phyloP scores from a whole-genome alignment of 2,329 filamentous ascomycete species.

The Periconia digitata region DNA sequence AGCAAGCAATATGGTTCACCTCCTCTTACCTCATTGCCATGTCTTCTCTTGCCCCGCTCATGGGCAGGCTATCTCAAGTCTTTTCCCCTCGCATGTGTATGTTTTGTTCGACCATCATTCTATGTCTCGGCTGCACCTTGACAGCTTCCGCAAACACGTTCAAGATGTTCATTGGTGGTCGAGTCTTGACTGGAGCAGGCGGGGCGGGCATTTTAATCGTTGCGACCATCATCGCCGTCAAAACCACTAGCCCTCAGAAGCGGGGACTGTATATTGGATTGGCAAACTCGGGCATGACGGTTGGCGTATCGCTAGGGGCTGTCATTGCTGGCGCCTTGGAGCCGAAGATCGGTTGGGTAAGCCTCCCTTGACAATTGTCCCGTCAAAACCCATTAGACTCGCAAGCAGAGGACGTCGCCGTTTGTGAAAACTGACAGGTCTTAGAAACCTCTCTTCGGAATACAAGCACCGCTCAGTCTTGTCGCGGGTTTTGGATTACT shows the following conservation, averaged over 20 bases:
- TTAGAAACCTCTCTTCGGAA: slow-evolving; percentile 71
- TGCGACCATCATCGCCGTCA: slow-evolving; percentile 74
- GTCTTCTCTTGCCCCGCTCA: slow-evolving; percentile 65
- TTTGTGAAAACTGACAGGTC: slow-evolving; percentile 7
- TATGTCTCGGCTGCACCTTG: slow-evolving; percentile 65
- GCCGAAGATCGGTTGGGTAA: slow-evolving; percentile 68
- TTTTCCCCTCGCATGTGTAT: slow-evolving; percentile 71
- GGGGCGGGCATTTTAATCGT: slow-evolving; percentile 73
- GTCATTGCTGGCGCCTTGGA: slow-evolving; percentile 69
- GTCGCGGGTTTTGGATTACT: slow-evolving; percentile 64
- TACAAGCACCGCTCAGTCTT: slow-evolving; percentile 67
- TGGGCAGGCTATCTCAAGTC: slow-evolving; percentile 71
- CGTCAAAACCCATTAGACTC: not conserved
- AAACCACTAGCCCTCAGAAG: slow-evolving; percentile 66
- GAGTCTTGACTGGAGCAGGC: slow-evolving; percentile 68
- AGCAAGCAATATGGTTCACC: slow-evolving; percentile 77
- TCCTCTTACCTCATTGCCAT: slow-evolving; percentile 66
- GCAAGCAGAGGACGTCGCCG: not conserved
- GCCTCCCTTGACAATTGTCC: slow-evolving; percentile 22
- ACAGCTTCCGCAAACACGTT: slow-evolving; percentile 64
- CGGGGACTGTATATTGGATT: slow-evolving; percentile 74
- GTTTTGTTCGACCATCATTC: slow-evolving; percentile 59
- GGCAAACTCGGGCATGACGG: slow-evolving; percentile 71
- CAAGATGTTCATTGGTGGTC: slow-evolving; percentile 66
- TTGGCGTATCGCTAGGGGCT: slow-evolving; percentile 70